phyloP scores from a whole-genome alignment of 176 grass and related monocot species.

The Carex pumila region DNA sequence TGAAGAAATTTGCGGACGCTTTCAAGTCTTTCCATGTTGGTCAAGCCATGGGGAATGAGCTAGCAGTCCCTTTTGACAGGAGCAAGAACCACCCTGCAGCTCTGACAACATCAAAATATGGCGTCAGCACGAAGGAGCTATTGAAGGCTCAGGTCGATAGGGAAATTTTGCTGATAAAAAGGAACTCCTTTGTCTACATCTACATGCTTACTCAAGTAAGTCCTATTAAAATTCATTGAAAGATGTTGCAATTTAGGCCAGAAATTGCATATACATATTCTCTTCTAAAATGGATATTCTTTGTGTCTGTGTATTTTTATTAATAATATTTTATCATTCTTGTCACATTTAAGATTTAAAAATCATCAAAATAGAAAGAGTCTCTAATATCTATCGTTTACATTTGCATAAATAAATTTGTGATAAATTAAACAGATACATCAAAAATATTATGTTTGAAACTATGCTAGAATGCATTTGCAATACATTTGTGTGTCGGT shows the following conservation, averaged over 20 bases:
- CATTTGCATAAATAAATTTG: too few species aligned
- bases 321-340: too few species aligned
- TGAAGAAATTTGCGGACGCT: constrained; percentile 25
- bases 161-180: constrained; percentile 36
- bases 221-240: neutral
- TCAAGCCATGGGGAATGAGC: constrained; percentile 5
- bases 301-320: too few species aligned
- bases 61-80: constrained; percentile 25
- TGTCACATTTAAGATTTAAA: too few species aligned
- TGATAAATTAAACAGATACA: too few species aligned
- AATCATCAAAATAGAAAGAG: too few species aligned
- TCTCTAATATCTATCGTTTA: too few species aligned
- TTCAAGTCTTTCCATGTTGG: constrained; percentile 33
- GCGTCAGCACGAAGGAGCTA: constrained; percentile 26
- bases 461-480: too few species aligned
- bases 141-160: constrained; percentile 28
- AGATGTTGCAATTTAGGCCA: neutral
- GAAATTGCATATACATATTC: neutral
- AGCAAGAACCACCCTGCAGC: constrained; percentile 30
- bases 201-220: neutral
- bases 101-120: constrained; percentile 29
- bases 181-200: constrained; percentile 36
- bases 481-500: too few species aligned
- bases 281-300: too few species aligned
- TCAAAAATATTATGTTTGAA: too few species aligned